Evolutionary conservation across 2,329 filamentous ascomycete species (phyloP).

Genomic region (Fusarium nodosum): DNA sequence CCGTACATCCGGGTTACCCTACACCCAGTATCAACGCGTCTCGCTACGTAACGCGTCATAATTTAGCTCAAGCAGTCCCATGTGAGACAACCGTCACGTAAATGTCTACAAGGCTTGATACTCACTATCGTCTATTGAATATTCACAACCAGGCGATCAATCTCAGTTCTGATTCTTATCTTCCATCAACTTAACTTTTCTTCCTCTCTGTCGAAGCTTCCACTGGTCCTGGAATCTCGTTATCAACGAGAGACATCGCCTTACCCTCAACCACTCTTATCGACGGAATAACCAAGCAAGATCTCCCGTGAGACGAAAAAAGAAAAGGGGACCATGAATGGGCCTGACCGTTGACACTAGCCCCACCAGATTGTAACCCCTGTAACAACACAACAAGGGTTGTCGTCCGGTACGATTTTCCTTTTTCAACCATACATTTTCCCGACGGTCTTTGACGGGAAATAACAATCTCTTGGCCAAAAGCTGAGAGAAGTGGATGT

Average conservation of each 20-base stretch:
- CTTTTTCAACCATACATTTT: background rate
- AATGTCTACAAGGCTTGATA: no score
- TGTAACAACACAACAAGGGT: background rate
- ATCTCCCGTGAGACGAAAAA: conserved; percentile 1
- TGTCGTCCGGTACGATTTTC: background rate
- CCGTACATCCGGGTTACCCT: background rate
- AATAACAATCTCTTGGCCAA: background rate
- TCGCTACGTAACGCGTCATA: background rate
- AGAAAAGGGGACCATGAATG: background rate
- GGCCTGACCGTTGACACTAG: background rate
- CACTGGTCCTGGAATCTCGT: no score
- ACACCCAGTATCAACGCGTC: background rate
- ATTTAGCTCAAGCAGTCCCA: no score
- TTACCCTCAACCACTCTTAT: no score
- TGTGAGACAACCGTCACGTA: no score
- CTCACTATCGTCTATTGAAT: no score
- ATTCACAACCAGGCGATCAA: no score
- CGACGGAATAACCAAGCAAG: background rate
- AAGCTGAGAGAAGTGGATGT: background rate
- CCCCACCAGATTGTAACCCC: background rate
- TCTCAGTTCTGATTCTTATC: no score
- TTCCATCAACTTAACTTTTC: no score
- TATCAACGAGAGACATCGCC: no score
- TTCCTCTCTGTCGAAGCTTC: no score
- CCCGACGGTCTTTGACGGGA: conserved; percentile 5